Evolutionary conservation across 2,329 filamentous ascomycete species (phyloP).

Genomic region (Helotiales sp.): DNA sequence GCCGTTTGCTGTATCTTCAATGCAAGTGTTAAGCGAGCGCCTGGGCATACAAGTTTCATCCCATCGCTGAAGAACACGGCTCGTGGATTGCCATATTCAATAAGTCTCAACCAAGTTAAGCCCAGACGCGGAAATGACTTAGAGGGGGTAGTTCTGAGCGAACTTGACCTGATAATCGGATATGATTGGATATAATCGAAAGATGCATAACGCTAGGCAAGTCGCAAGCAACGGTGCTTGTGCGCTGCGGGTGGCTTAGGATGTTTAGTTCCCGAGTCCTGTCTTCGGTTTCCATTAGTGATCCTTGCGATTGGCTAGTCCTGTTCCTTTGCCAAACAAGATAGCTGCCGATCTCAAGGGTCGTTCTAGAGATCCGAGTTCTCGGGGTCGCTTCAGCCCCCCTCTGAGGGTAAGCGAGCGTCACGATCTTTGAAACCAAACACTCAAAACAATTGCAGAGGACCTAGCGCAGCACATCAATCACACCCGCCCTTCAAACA

Average conservation of each 20-base stretch:
- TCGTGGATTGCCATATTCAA: neutral
- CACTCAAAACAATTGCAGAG: constrained; percentile 4
- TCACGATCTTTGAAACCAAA: constrained; percentile 13
- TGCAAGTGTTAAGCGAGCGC: neutral
- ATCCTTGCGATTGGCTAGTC: neutral
- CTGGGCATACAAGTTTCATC: neutral
- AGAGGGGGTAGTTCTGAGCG: neutral
- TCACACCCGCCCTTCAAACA: neutral
- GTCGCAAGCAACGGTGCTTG: neutral
- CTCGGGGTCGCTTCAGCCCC: constrained; percentile 6
- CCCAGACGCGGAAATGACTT: neutral
- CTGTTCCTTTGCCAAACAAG: neutral
- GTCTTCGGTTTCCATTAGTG: no score
- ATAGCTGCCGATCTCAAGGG: neutral
- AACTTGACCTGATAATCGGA: neutral
- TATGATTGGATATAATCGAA: neutral
- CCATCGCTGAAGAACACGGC: neutral
- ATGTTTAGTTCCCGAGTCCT: neutral
- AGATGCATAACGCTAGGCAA: neutral
- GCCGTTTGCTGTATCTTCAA: no score
- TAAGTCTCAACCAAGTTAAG: neutral
- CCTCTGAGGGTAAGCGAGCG: neutral
- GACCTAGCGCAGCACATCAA: neutral
- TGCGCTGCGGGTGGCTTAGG: neutral
- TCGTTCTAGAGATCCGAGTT: neutral